These are phyloP conservation scores for Colletotrichum noveboracense DNA, from an alignment of 2,329 filamentous ascomycete species.

Conservation along the genomic window DNA sequence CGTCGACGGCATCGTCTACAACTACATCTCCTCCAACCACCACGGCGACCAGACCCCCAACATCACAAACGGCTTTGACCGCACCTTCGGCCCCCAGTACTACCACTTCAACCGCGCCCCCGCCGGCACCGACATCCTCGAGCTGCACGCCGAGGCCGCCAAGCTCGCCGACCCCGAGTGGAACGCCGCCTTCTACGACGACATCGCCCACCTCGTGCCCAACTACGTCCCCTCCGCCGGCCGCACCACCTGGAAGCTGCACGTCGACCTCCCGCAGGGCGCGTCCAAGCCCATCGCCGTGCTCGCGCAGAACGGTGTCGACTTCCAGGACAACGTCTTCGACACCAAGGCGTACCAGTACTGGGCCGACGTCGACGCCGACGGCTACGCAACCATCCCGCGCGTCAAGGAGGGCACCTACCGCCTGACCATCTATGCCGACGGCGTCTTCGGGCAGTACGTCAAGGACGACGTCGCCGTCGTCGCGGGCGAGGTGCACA, in stretches of 20 bases:
- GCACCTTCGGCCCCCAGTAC: conserved; percentile 66
- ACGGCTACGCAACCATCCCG: conserved; percentile 52
- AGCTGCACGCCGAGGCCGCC: conserved; percentile 59
- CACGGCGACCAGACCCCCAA: conserved; percentile 65
- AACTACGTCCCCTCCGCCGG: conserved; percentile 60
- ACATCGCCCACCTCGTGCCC: conserved; percentile 62
- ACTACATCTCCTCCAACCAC: conserved; percentile 64
- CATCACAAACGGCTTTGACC: conserved; percentile 65
- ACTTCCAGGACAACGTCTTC: conserved; percentile 63
- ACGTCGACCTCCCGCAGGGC: conserved; percentile 54
- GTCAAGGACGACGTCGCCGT: conserved; percentile 53
- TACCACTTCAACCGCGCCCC: conserved; percentile 65
- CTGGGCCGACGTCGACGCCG: conserved; percentile 53
- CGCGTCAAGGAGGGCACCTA: conserved; percentile 62
- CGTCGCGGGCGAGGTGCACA: conserved; percentile 42
- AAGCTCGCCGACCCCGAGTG: conserved; percentile 55
- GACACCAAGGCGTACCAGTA: conserved; percentile 59
- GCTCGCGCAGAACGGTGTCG: conserved; percentile 52
- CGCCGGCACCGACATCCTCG: conserved; percentile 47
- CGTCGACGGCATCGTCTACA: conserved; percentile 67
- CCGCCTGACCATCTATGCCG: conserved; percentile 67
- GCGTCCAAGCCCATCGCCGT: conserved; percentile 56
- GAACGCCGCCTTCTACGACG: conserved; percentile 67
- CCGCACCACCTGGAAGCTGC: conserved; percentile 55
- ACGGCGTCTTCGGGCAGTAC: conserved; percentile 66